A percentile compares a stretch with the other conserved stretches of the same genome.
Evolutionary conservation across 352 stramenopile species (phyloP).

Genomic region (Nothophytophthora sp.): DNA sequence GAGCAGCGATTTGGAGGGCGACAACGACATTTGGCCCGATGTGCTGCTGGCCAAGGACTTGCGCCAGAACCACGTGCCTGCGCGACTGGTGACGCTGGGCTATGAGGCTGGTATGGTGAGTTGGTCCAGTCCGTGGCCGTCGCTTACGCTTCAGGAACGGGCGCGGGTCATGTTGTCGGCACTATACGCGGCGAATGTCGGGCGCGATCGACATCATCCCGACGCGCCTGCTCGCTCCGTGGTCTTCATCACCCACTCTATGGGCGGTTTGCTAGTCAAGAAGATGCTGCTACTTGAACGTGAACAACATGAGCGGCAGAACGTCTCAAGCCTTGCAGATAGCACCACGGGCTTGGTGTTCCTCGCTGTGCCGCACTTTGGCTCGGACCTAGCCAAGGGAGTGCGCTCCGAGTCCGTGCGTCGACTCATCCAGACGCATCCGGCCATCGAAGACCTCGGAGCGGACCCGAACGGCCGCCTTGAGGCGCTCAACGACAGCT

Average conservation of each 20-base stretch:
- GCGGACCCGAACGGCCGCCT: constrained; percentile 56
- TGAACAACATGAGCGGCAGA: constrained; percentile 24
- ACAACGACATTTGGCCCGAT: constrained; percentile 79
- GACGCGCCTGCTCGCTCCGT: constrained; percentile 38
- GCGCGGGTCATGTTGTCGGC: constrained; percentile 70
- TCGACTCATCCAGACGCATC: constrained; percentile 71
- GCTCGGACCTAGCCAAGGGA: constrained; percentile 68
- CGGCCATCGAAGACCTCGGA: constrained; percentile 70
- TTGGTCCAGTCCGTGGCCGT: constrained; percentile 85
- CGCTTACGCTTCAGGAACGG: constrained; percentile 74
- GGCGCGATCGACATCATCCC: constrained; percentile 17
- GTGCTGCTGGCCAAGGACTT: constrained; percentile 63
- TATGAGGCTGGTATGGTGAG: constrained; percentile 86
- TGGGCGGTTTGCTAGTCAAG: constrained; percentile 86
- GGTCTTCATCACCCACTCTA: constrained; percentile 88
- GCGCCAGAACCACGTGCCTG: constrained; percentile 35
- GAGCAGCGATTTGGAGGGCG: constrained; percentile 48
- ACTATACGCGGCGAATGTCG: constrained; percentile 71
- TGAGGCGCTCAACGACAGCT: constrained; percentile 66
- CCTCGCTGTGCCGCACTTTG: constrained; percentile 84
- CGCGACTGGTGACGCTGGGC: constrained; percentile 70
- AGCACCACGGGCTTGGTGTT: constrained; percentile 71
- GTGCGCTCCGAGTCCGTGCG: constrained; percentile 70
- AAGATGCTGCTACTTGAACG: constrained; percentile 72
- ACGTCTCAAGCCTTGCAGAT: constrained; percentile 25